phyloP scores from a whole-genome alignment of 1,284 basidiomycete species.

The Pseudozyma tsukubaensis region DNA sequence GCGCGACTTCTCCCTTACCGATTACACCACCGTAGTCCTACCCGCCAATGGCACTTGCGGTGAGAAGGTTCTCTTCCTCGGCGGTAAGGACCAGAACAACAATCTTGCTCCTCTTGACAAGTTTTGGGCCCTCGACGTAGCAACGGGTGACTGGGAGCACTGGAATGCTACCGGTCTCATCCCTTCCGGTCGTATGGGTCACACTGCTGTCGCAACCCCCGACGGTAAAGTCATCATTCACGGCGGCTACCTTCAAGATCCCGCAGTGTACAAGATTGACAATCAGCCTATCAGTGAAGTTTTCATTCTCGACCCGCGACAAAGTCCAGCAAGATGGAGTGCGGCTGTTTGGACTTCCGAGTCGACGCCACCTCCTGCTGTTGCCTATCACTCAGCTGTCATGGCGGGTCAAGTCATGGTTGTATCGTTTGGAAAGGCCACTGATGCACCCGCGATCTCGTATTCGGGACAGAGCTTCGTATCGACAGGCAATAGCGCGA shows the following conservation, averaged over 20 bases:
- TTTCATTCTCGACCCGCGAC: slow-evolving; percentile 53
- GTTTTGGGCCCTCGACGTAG: slow-evolving; percentile 62
- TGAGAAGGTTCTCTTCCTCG: slow-evolving; percentile 59
- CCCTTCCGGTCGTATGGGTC: slow-evolving; percentile 66
- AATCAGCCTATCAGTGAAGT: slow-evolving; percentile 54
- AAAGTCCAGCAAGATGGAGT: slow-evolving; percentile 54
- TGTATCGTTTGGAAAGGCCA: slow-evolving; percentile 61
- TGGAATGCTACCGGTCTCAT: slow-evolving; percentile 50
- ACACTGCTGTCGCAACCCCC: slow-evolving; percentile 54
- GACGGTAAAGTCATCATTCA: slow-evolving; percentile 65
- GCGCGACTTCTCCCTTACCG: slow-evolving; percentile 54
- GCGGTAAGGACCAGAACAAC: slow-evolving; percentile 62
- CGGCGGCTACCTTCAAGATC: slow-evolving; percentile 62
- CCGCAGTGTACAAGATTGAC: slow-evolving; percentile 18
- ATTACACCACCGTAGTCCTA: slow-evolving; percentile 57
- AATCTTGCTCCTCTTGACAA: slow-evolving; percentile 42
- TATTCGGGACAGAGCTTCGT: slow-evolving; percentile 25
- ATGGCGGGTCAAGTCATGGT: slow-evolving; percentile 61
- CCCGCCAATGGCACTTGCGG: slow-evolving; percentile 21
- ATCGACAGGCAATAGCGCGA: not conserved
- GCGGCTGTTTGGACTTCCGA: slow-evolving; percentile 25
- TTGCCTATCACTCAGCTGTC: slow-evolving; percentile 67
- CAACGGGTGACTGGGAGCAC: slow-evolving; percentile 54
- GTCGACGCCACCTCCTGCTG: slow-evolving; percentile 38
- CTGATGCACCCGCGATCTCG: slow-evolving; percentile 3